These are phyloP conservation scores for Pythium dissimile DNA, from an alignment of 352 stramenopile genomes.

Conservation along the genomic window DNA sequence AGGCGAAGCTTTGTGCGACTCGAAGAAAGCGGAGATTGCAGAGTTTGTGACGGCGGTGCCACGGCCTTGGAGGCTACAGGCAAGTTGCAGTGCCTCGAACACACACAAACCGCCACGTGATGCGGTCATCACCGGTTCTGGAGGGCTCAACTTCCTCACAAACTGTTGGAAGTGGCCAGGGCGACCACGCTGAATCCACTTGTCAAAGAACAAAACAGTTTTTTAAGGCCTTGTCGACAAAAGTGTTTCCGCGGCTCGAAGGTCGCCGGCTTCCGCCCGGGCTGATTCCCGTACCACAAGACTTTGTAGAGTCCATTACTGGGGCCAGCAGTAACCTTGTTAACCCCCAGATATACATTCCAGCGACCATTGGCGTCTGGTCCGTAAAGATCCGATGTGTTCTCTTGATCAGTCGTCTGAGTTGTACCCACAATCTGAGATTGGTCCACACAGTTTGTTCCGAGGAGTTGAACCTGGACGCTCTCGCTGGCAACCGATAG, in stretches of 20 bases:
- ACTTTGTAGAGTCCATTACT: not conserved
- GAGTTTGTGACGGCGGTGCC: not conserved
- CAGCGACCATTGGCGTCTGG: not conserved
- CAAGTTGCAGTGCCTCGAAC: not conserved
- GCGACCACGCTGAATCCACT: not conserved
- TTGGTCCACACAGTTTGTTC: too few relatives aligned
- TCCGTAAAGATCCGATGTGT: not conserved
- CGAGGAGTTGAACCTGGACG: too few relatives aligned
- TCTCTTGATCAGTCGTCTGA: not conserved
- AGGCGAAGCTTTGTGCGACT: not conserved
- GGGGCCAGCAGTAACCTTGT: not conserved
- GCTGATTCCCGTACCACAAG: not conserved
- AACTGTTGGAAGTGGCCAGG: not conserved
- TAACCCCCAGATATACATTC: not conserved
- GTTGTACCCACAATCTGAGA: too few relatives aligned
- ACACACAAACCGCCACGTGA: not conserved
- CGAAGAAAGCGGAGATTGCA: not conserved
- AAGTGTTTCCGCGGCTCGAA: not conserved
- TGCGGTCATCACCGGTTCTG: not conserved
- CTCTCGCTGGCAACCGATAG: too few relatives aligned
- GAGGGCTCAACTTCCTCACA: not conserved
- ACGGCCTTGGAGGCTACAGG: not conserved
- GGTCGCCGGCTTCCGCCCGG: not conserved
- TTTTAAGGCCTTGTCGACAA: not conserved
- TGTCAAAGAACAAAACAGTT: not conserved